Base-by-base conservation (phyloP, 1,284 basidiomycete genomes). In the Malassezia nana region DNA sequence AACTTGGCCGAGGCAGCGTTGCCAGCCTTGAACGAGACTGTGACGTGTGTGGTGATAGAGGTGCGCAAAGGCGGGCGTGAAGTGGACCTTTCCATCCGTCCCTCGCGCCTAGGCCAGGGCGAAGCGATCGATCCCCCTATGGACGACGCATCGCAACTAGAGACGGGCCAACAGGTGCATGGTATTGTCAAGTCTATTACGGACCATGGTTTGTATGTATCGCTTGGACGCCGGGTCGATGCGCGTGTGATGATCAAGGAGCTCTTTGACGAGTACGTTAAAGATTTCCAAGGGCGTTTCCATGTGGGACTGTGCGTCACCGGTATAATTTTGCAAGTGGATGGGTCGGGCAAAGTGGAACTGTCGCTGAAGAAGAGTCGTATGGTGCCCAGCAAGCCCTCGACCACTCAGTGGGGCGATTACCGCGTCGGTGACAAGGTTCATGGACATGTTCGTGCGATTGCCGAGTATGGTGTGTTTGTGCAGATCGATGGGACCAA, bases 211-310 rank as follows among this genome's bases (percentile, higher is more conserved):
- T 74, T 98, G n/a, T 96, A 94, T 67, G 87, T 98, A 4, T 82
- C 82, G 33, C 76, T 98, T 20, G 89, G 88, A 15, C 81, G 85
- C 45, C 81, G 81, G 44, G 77, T 94, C 29, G 87, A 89, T 66
- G 91, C 86, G 49, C 83, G 92, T 20, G 84, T 96, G 22, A 89
- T 92, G 76, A 96, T 96, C 73, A 85, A 82, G 72, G 89, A 95
- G 76, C 80, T 94, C 12, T 69, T 70, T 29, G 71, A 74, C 56
- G 62, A 28, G 88, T 92, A 73, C 85, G 91, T 74, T 84, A 92
- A 95, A 75, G 91, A 96, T 49, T 98, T 92, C 91, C 85, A 91
- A 76, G 77, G 80, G 30, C 81, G 80, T 4, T 96, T 96, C 75
- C 77, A 81, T 54, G 77, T 81, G 39, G 84, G 87, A 63, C 89